Evolutionary conservation across 2,329 filamentous ascomycete species (phyloP).

Genomic region (Colletotrichum euphorbiae): DNA sequence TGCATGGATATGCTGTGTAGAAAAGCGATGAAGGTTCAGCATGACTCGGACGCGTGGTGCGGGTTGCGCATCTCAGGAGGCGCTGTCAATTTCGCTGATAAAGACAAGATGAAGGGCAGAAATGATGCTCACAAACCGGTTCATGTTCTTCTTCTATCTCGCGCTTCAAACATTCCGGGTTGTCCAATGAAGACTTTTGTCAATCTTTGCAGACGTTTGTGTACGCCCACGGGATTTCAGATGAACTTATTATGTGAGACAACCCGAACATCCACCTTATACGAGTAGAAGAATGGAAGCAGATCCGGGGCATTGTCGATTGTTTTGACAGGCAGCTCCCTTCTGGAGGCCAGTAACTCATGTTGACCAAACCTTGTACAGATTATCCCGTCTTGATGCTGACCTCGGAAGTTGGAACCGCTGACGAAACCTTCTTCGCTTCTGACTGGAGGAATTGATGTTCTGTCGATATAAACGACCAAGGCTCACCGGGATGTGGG

Average conservation of each 20-base stretch:
- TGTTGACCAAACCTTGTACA: no score
- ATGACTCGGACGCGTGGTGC: constrained; percentile 1
- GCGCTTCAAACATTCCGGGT: background rate
- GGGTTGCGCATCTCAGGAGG: background rate
- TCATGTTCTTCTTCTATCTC: background rate
- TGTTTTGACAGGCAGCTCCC: no score
- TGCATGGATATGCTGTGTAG: constrained; percentile 8
- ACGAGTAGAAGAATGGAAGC: no score
- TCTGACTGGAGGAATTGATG: constrained; percentile 1
- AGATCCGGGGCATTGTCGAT: no score
- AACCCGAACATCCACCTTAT: no score
- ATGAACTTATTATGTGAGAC: no score
- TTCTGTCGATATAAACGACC: background rate
- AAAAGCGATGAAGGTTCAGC: background rate
- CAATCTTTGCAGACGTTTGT: no score
- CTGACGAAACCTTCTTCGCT: background rate
- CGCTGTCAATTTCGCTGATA: background rate
- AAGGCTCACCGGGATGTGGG: background rate
- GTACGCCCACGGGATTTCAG: no score
- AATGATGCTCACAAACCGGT: background rate
- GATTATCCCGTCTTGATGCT: no score
- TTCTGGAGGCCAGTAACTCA: no score
- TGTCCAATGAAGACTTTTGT: background rate
- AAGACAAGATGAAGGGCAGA: constrained; percentile 1
- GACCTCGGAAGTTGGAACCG: no score